Conservation (phyloP, 164 flowering plant species). For the Cinnamomum micranthum region DNA sequence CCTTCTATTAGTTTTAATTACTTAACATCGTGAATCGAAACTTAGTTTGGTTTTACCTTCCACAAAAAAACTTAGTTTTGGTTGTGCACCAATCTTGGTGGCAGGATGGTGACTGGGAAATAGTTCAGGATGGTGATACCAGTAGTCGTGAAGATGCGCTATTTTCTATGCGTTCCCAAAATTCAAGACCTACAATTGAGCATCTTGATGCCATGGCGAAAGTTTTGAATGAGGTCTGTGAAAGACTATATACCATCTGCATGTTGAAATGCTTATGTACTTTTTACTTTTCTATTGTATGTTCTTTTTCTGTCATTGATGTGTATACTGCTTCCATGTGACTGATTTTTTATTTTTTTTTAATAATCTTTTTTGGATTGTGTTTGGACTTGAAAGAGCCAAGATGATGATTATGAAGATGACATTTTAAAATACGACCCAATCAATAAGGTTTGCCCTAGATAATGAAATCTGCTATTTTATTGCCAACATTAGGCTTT, state of each 20-base stretch:
- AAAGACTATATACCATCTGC: background rate
- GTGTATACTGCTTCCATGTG: background rate
- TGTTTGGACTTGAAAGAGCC: slow-evolving; percentile 31
- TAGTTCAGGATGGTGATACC: slow-evolving; percentile 37
- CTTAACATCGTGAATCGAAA: background rate
- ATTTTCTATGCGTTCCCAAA: slow-evolving; percentile 31
- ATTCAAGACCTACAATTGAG: slow-evolving; percentile 43
- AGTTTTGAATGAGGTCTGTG: slow-evolving; percentile 52
- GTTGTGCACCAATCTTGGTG: background rate
- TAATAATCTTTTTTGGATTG: slow-evolving; percentile 1
- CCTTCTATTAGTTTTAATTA: background rate
- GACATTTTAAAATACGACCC: slow-evolving; percentile 61
- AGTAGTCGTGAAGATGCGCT: slow-evolving; percentile 32
- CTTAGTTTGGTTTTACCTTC: background rate
- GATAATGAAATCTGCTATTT: background rate
- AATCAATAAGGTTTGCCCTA: slow-evolving; percentile 61
- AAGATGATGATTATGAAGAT: slow-evolving; percentile 64
- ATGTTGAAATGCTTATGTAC: background rate
- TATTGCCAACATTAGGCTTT: background rate
- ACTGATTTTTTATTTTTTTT: too few relatives aligned
- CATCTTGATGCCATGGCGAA: slow-evolving; percentile 79
- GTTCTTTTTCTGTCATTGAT: background rate
- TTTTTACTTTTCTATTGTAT: background rate
- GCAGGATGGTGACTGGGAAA: slow-evolving; percentile 95
- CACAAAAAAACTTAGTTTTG: background rate